These are phyloP conservation scores for Raphanus raphanistrum DNA, from an alignment of 345 rosid species.

Conservation along the genomic window DNA sequence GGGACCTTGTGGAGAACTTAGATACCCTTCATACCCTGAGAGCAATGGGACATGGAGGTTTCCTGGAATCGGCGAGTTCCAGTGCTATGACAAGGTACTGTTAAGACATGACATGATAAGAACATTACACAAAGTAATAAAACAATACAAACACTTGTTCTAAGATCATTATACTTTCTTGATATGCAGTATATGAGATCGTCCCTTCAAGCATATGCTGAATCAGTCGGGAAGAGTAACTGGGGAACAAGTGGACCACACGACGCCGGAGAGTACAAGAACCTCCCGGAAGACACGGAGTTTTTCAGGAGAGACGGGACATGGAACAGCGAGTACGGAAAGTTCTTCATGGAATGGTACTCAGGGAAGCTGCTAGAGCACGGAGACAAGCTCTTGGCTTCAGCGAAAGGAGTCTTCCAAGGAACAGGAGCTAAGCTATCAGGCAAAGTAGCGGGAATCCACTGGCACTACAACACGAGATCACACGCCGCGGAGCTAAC, in stretches of 20 bases:
- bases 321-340: constrained; percentile 84
- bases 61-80: constrained; percentile 98
- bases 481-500: constrained; percentile 96
- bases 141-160: not conserved
- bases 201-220: constrained; percentile 82
- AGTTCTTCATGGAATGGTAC: constrained; percentile 92
- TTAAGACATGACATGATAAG: not conserved
- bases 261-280: constrained; percentile 87
- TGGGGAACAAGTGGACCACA: constrained; percentile 89
- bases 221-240: constrained; percentile 55
- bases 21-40: constrained; percentile 94
- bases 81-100: constrained; percentile 89
- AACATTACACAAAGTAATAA: not conserved
- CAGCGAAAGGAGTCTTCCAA: constrained; percentile 69
- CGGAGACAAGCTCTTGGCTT: constrained; percentile 71
- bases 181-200: constrained; percentile 82
- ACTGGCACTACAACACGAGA: constrained; percentile 93
- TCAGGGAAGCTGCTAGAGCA: constrained; percentile 73
- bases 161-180: constrained; percentile 14
- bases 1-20: constrained; percentile 97
- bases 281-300: constrained; percentile 79
- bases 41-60: constrained; percentile 90
- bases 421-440: constrained; percentile 72
- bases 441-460: constrained; percentile 91
- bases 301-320: constrained; percentile 85